Conservation (phyloP, 164 flowering plant species). For the Hamamelis virginiana region DNA sequence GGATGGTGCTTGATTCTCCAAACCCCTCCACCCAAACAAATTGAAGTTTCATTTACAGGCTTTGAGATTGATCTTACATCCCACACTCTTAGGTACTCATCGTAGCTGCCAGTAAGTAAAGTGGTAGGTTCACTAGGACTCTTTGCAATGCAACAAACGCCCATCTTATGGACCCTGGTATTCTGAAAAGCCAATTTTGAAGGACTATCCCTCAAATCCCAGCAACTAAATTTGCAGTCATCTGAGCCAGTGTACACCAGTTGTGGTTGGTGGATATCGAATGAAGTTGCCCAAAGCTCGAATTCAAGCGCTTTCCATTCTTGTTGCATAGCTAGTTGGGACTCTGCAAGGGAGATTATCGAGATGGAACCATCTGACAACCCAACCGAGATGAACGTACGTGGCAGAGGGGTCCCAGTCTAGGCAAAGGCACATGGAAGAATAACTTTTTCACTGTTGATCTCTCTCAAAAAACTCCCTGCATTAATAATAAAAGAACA, state of each 20-base stretch:
- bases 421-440: slow-evolving; percentile 89
- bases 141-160: slow-evolving; percentile 81
- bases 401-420: slow-evolving; percentile 83
- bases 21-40: slow-evolving; percentile 87
- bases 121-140: slow-evolving; percentile 48
- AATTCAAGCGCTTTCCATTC: slow-evolving; percentile 91
- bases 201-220: slow-evolving; percentile 77
- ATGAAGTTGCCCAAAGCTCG: slow-evolving; percentile 83
- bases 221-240: slow-evolving; percentile 82
- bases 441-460: slow-evolving; percentile 40
- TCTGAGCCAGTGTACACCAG: slow-evolving; percentile 87
- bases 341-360: slow-evolving; percentile 47
- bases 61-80: slow-evolving; percentile 69
- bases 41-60: slow-evolving; percentile 63
- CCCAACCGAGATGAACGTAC: slow-evolving; percentile 64
- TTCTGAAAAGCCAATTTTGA: slow-evolving; percentile 61
- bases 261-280: slow-evolving; percentile 75
- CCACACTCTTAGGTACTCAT: slow-evolving; percentile 82
- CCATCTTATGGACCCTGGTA: slow-evolving; percentile 70
- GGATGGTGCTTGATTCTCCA: slow-evolving; percentile 96
- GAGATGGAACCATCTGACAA: slow-evolving; percentile 85
- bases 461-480: slow-evolving; percentile 51
- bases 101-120: slow-evolving; percentile 87
- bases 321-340: slow-evolving; percentile 38
- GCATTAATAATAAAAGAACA: slow-evolving; percentile 14